These are phyloP conservation scores for Cornus suecica DNA, from an alignment of 148 eudicot species.

Conservation along the genomic window DNA sequence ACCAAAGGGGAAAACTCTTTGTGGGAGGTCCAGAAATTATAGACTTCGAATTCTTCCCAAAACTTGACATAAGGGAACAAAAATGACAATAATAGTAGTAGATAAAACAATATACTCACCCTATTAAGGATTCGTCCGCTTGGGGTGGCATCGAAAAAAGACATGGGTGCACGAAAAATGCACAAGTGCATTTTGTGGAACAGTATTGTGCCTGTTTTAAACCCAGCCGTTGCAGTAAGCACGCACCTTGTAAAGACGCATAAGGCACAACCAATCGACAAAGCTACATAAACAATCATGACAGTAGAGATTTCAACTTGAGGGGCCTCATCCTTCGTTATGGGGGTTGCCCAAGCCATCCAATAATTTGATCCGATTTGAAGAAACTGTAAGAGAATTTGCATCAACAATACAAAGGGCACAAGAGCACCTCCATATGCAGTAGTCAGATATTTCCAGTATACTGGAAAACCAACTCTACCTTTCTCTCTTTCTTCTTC, in stretches of 20 bases:
- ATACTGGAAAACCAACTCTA: conserved; percentile 47
- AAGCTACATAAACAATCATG: conserved; percentile 42
- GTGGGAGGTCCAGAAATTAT: too few species aligned
- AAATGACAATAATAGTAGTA: neutral
- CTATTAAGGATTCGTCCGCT: conserved; percentile 59
- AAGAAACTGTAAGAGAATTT: conserved; percentile 46
- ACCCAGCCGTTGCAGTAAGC: conserved; percentile 36
- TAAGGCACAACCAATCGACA: conserved; percentile 47
- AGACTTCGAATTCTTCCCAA: too few species aligned
- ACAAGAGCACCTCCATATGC: conserved; percentile 58
- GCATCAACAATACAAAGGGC: conserved; percentile 45
- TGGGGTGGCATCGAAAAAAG: conserved; percentile 64
- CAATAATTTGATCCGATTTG: conserved; percentile 61
- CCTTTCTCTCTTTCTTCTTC: conserved; percentile 69
- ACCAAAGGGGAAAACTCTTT: too few species aligned
- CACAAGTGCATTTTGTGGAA: conserved; percentile 54
- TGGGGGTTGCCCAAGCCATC: conserved; percentile 72
- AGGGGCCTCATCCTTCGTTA: conserved; percentile 35
- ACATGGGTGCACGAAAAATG: conserved; percentile 68
- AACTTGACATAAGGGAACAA: neutral
- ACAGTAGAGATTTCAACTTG: conserved; percentile 35
- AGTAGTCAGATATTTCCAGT: conserved; percentile 59
- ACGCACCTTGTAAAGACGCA: conserved; percentile 40
- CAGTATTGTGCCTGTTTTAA: conserved; percentile 47
- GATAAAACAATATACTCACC: conserved; percentile 22